These are phyloP conservation scores for Ceratocystis albifundus DNA, from an alignment of 2,329 filamentous ascomycete species.

Conservation along the genomic window DNA sequence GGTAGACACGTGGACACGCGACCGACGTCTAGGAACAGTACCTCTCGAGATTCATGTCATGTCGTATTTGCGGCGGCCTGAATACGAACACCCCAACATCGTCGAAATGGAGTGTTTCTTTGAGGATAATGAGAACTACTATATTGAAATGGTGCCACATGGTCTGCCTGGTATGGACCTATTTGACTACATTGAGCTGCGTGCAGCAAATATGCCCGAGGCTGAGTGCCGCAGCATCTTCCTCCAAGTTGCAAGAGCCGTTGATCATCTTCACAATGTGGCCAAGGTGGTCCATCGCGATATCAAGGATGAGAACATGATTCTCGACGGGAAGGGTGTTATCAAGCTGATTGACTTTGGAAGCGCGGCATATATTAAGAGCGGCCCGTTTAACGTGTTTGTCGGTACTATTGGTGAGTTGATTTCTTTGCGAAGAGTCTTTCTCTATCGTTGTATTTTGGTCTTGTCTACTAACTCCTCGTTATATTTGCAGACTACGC, in stretches of 20 bases:
- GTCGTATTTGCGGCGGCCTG: slow-evolving; percentile 74
- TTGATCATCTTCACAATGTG: slow-evolving; percentile 83
- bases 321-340: slow-evolving; percentile 84
- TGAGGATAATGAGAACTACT: slow-evolving; percentile 82
- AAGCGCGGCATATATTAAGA: slow-evolving; percentile 96
- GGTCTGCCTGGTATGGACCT: slow-evolving; percentile 95
- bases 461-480: not conserved
- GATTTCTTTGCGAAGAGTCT: not conserved
- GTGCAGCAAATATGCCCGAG: slow-evolving; percentile 84
- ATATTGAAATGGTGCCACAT: slow-evolving; percentile 96
- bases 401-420: slow-evolving; percentile 89
- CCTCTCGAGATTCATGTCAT: slow-evolving; percentile 94
- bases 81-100: slow-evolving; percentile 55
- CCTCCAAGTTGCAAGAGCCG: slow-evolving; percentile 75
- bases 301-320: slow-evolving; percentile 98
- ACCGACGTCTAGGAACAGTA: slow-evolving; percentile 83
- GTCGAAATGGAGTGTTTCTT: slow-evolving; percentile 65
- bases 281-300: slow-evolving; percentile 90
- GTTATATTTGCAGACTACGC: slow-evolving; percentile 63
- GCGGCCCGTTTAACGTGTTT: slow-evolving; percentile 95
- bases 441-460: not conserved
- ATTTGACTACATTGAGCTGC: slow-evolving; percentile 96
- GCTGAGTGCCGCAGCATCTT: slow-evolving; percentile 90
- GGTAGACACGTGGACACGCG: slow-evolving; percentile 95
- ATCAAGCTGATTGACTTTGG: slow-evolving; percentile 98